Base-by-base conservation (phyloP, 352 stramenopile species). In the Blastocystis sp. region DNA sequence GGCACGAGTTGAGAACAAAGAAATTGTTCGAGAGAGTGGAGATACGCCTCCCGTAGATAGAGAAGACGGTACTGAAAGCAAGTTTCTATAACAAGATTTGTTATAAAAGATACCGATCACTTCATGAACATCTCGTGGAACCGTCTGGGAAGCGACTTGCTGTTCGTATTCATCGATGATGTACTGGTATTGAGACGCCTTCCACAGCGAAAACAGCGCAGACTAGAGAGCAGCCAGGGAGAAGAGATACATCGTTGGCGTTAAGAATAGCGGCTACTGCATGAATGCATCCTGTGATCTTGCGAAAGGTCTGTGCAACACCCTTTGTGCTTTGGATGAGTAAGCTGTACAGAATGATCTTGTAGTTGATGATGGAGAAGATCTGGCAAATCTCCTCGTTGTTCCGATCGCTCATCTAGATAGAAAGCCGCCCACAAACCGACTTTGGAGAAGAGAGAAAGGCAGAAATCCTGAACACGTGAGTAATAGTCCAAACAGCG, bases 341-440 rank as follows among this genome's bases (percentile, higher is more conserved):
- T 3, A 84, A 37, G 55, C 54, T 84, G 26, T 84, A 84, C 6
- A 68, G 56, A 66, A 84, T n/a, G 39, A 84, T 68, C 53, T 84
- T 84, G 73, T 68, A 84, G 56, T 84, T 84, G 20, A 84, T 53
- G 73, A 84, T 84, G 73, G 73, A 84, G 18, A 84, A 39, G 26
- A 84, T 84, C 41, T 84, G 73, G 8, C 73, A 41, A 23, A 84
- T 68, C 47, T 84, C 73, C 34, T 84, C 73, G 56, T 84, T 56
- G 56, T 84, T 84, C n/a, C 29, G 53, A 8, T 69, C 20, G 47
- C 41, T 20, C 18, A 84, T 84, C 69, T 80, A 43, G 13, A 34
- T 15, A 47, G 43, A 80, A 34, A 62, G 9, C 4, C 7, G 0
- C 3, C 7, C 13, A 47, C 23, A 29, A 61, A 29, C 2, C 2